Evolutionary conservation across 2,329 filamentous ascomycete species (phyloP), one percentile per base, ranked within the genome.

Genomic region (Epichloe festucae): DNA sequence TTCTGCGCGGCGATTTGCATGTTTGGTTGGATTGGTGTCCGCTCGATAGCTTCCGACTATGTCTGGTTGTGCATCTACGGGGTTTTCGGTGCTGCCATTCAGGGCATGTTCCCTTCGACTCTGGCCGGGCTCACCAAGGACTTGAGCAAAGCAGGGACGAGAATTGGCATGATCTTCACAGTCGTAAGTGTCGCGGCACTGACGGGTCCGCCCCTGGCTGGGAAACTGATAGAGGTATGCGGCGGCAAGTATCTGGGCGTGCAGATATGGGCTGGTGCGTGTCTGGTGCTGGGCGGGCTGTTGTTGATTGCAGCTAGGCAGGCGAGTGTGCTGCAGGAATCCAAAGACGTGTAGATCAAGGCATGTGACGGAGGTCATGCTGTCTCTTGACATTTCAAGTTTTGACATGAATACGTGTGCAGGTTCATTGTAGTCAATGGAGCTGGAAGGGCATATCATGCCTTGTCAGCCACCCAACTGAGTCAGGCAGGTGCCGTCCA

Each of bases 21-120:
- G 35, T 67, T 63, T 31, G 71, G 70, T 23, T 85, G 81, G 81
- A 70, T 74, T 0, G 73, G 72, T 0, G 75, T 84, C 0, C 51
- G 56, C 4, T 58, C 55, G 5, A 55, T 66, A 0, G 49, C 59
- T 0, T 63, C 57, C 1, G 58, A 58, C 21, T 86, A 85, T 59
- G 72, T 70, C 1, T 88, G 85, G 73, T 69, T 77, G 0, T 67
- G 73, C 0, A 71, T 83, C 52, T 86, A 84, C 59, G 85, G 85
- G 1, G 70, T 86, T 46, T 75, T 75, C 2, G 79, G 75, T 0
- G 82, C 81, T 0, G 80, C 73, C 0, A 77, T 87, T 46, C 83
- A 87, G 64, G 75, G 75, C 6, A 62, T 88, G 11, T 86, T 87
- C 58, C 83, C 84, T 0, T 79, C 82, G 0, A 63, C 64, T 5